Base-by-base conservation (phyloP, 371 early-diverging fungal genomes). In the Rhizopus sp. region DNA sequence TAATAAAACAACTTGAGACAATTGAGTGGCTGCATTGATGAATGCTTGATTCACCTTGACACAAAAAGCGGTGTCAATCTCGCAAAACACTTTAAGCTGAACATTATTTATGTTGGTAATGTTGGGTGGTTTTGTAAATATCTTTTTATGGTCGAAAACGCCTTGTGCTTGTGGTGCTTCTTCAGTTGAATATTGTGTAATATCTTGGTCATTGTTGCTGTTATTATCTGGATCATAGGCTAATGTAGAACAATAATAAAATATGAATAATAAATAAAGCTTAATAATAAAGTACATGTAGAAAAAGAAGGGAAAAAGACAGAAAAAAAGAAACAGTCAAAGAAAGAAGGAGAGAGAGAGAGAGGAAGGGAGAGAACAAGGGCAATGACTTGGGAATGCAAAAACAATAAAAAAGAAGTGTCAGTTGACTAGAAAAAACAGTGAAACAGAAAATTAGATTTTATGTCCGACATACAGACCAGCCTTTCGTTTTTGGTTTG, bases 1-100 rank as follows among this genome's bases (percentile, higher is more conserved):
- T 9, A 72, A 42, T 23, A 50, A 50, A n/a, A 72, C 31, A 3
- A 72, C 72, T 50, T 63, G 41, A 3, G 66, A 33, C 39, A 72
- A 51, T 5, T 55, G 39, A 7, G 17, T 34, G 2, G 63, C 63
- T 23, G 72, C 72, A n/a, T 60, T 35, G 1, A 53, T 41, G 17
- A 65, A 30, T 0, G 68, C 49, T 7, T 47, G 31, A 4, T 60
- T 44, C 10, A 72, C 68, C 48, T 72, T 65, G 23, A 9, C 39
- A 39, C 72, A 72, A 46, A 60, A 60, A 3, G 23, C 31, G 7
- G 39, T 16, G 23, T 68, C 59, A 15, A 66, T 37, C 39, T 62
- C 62, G 42, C 68, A 64, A 39, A 52, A 60, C 13, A 69, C 44
- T 30, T 54, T 55, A 8, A 65, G 45, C 38, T 59, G 56, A 5